These are phyloP conservation scores for Botrytis hyacinthi DNA, from an alignment of 2,329 filamentous ascomycete genomes.

Conservation along the genomic window DNA sequence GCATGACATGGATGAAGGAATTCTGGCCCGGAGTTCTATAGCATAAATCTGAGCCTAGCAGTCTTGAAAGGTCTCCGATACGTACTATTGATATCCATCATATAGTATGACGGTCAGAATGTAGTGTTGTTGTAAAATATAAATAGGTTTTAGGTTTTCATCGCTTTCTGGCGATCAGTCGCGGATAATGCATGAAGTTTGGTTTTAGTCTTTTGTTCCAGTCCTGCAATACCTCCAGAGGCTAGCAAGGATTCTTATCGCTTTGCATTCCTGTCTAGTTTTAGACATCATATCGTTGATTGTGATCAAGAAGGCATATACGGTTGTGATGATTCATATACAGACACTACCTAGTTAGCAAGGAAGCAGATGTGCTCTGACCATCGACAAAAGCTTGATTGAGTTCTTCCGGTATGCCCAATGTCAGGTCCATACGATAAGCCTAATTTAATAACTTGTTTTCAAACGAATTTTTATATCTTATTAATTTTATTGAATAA, in stretches of 20 bases:
- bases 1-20: not conserved
- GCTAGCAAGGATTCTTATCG: not conserved
- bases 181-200: not conserved
- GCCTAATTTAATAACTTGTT: no score
- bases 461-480: no score
- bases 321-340: not conserved
- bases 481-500: no score
- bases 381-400: not conserved
- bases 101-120: not conserved
- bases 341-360: not conserved
- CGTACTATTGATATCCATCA: not conserved
- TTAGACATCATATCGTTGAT: not conserved
- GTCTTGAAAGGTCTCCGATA: not conserved
- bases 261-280: not conserved
- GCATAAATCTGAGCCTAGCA: not conserved
- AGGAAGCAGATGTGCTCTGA: not conserved
- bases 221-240: no score
- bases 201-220: not conserved
- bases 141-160: not conserved
- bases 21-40: not conserved
- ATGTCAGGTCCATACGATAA: not conserved
- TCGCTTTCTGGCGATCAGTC: not conserved
- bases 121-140: not conserved
- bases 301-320: not conserved
- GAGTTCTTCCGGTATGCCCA: not conserved